A percentile compares a stretch with the other conserved stretches of the same genome.
phyloP scores from a whole-genome alignment of 1,139 yeast species.

The Pichia sp. region DNA sequence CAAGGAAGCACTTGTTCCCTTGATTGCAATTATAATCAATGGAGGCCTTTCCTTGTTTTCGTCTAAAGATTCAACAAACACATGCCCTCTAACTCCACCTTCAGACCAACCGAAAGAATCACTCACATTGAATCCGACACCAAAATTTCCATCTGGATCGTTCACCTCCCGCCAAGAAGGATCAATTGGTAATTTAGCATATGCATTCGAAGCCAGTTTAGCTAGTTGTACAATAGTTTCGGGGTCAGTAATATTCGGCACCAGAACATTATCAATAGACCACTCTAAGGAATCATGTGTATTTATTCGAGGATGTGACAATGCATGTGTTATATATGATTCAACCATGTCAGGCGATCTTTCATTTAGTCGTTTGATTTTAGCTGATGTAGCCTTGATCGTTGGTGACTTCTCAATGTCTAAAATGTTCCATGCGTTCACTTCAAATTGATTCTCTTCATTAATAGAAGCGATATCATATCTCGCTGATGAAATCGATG shows the following conservation, averaged over 20 bases:
- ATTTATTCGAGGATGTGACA: conserved; percentile 37
- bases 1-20: conserved; percentile 90
- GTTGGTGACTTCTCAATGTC: neutral
- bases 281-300: conserved; percentile 44
- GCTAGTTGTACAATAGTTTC: conserved; percentile 73
- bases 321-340: conserved; percentile 53
- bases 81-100: conserved; percentile 83
- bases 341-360: conserved; percentile 61
- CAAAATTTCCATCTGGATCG: conserved; percentile 5
- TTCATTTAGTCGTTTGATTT: conserved; percentile 42
- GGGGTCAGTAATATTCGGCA: conserved; percentile 71
- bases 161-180: conserved; percentile 89
- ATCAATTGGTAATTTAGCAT: conserved; percentile 64
- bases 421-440: neutral
- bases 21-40: conserved; percentile 71
- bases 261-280: conserved; percentile 36
- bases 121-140: conserved; percentile 17
- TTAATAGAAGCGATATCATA: conserved; percentile 17
- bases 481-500: conserved; percentile 17
- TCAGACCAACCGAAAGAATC: conserved; percentile 79
- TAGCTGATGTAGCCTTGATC: conserved; percentile 3
- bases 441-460: neutral
- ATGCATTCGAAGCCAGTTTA: conserved; percentile 84
- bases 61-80: conserved; percentile 61
- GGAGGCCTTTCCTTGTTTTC: conserved; percentile 18